These are phyloP conservation scores for Trichoderma sp. DNA, from an alignment of 2,329 filamentous ascomycete species.

Conservation along the genomic window DNA sequence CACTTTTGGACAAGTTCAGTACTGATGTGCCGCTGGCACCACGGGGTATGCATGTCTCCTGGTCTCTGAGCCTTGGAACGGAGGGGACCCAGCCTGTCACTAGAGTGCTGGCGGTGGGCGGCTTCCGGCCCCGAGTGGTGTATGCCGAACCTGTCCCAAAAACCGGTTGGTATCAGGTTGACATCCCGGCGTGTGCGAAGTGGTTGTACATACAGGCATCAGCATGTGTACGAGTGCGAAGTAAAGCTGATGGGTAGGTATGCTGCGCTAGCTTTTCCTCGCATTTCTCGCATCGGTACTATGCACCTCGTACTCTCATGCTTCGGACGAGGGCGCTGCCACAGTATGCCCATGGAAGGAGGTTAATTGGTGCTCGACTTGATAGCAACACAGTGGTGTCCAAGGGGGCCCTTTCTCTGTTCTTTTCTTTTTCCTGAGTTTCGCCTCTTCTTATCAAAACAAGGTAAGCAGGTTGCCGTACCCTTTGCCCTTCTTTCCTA, in stretches of 20 bases:
- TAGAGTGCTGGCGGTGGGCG: not conserved
- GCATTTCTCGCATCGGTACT: slow-evolving; percentile 9
- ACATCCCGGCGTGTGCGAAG: slow-evolving; percentile 8
- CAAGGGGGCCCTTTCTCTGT: not conserved
- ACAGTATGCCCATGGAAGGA: not conserved
- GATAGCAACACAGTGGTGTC: not conserved
- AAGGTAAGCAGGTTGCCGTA: not conserved
- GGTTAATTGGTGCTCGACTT: not conserved
- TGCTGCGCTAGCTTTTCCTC: slow-evolving; percentile 6
- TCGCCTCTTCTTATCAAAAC: not conserved
- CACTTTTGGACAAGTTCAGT: slow-evolving; percentile 19
- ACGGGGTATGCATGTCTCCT: not conserved
- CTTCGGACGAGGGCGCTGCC: not conserved
- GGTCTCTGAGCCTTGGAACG: slow-evolving; percentile 13
- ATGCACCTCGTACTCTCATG: no score
- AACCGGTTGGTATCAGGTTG: slow-evolving; percentile 3
- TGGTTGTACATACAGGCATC: not conserved
- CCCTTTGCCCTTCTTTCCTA: not conserved
- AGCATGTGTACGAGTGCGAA: not conserved
- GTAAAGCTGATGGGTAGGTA: not conserved
- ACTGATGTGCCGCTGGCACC: slow-evolving; percentile 8
- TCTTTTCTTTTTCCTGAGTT: not conserved
- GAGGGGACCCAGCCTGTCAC: not conserved
- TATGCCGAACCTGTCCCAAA: slow-evolving; percentile 23
- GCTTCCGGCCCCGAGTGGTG: slow-evolving; percentile 22